phyloP scores from a whole-genome alignment of 108 stramenopile species.

The Mediolabrus comicus region DNA sequence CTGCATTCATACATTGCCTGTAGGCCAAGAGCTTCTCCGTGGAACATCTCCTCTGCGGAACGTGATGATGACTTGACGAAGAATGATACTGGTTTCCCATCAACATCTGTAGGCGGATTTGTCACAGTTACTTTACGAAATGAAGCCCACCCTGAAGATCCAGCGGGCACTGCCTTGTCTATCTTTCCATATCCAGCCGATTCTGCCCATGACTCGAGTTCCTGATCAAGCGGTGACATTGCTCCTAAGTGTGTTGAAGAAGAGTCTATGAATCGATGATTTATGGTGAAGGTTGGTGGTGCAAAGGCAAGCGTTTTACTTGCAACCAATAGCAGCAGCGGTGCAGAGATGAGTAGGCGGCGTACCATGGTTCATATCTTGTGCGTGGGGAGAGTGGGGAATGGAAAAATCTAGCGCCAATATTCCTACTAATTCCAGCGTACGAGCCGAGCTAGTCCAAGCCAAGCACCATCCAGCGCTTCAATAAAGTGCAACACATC shows the following conservation, averaged over 20 bases:
- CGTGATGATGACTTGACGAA: conserved; percentile 52
- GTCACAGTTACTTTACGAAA: conserved; percentile 47
- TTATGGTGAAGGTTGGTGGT: too few relatives aligned
- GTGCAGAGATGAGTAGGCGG: not conserved
- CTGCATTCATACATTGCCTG: conserved; percentile 54
- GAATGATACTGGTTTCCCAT: conserved; percentile 30
- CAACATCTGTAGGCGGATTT: conserved; percentile 21
- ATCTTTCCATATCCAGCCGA: conserved; percentile 39
- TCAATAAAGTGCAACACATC: too few relatives aligned
- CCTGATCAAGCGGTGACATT: conserved; percentile 33
- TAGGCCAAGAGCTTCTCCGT: conserved; percentile 55
- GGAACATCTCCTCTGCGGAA: conserved; percentile 43
- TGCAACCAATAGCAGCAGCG: not conserved
- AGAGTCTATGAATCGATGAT: not conserved
- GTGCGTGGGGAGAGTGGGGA: too few relatives aligned
- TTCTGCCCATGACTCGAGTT: conserved; percentile 30
- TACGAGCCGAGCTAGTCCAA: too few relatives aligned
- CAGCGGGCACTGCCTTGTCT: conserved; percentile 30
- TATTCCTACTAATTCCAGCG: not conserved
- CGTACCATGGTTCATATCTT: too few relatives aligned
- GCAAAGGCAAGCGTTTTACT: not conserved
- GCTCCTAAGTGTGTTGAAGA: conserved; percentile 5
- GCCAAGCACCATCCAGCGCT: too few relatives aligned
- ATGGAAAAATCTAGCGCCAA: not conserved
- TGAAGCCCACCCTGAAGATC: conserved; percentile 54